Evolutionary conservation across 2,329 filamentous ascomycete species (phyloP).

Genomic region (Cladosporium sp.): DNA sequence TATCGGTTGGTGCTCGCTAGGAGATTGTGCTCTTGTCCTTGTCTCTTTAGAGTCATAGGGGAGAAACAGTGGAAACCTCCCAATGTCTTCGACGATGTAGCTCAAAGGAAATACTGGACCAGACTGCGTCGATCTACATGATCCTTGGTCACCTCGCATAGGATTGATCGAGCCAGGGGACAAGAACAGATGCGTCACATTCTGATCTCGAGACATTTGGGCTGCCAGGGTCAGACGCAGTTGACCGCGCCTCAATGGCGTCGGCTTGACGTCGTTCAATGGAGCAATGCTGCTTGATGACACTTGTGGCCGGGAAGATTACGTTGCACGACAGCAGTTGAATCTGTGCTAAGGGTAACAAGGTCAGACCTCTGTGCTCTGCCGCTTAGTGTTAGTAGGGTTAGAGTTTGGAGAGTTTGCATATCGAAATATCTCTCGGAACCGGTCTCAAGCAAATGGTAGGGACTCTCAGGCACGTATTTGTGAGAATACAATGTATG

Average conservation of each 20-base stretch:
- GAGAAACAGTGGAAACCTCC: background rate
- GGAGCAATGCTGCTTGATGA: background rate
- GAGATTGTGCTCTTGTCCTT: background rate
- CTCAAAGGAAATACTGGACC: background rate
- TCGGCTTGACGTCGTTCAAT: background rate
- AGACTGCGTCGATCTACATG: background rate
- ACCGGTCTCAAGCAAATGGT: rapidly evolving
- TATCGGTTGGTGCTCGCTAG: background rate
- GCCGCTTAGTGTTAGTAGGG: background rate
- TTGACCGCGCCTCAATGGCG: background rate
- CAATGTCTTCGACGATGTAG: background rate
- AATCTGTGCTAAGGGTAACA: too few species aligned
- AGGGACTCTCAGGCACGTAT: background rate
- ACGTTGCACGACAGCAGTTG: too few species aligned
- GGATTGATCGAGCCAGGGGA: background rate
- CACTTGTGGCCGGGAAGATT: too few species aligned
- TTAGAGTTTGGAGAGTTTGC: background rate
- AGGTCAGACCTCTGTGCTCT: too few species aligned
- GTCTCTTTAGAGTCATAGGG: too few species aligned
- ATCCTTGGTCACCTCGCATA: background rate
- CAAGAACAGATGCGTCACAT: background rate
- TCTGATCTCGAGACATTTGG: background rate
- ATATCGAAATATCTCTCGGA: background rate
- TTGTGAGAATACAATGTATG: background rate
- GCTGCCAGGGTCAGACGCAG: background rate